Evolutionary conservation across 2,329 filamentous ascomycete genomes (phyloP), one percentile per base, ranked within the genome.

Genomic region (Pyrenochaeta sp.): DNA sequence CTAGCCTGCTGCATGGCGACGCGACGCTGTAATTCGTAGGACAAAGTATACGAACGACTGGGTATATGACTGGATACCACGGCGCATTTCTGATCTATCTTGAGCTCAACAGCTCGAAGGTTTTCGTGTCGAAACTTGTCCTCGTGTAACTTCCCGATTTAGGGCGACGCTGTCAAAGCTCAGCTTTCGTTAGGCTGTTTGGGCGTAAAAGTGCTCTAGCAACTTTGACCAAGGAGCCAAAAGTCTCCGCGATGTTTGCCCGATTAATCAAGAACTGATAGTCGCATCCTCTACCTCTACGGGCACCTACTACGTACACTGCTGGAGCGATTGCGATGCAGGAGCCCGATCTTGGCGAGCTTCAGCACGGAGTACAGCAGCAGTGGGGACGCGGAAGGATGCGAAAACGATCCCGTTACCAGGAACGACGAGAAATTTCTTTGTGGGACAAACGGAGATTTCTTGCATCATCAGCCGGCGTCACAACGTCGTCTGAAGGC

Each of bases 371-470:
- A 28, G 40, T 47, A 60, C 57, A 45, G 30, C 53, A 56, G 46
- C 40, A 53, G 35, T 46, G 35, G 30, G 46, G 38, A 36, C 39
- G 44, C 51, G 44, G 46, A 46, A 53, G 34, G 37, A 46, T 48
- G 45, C 41, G 41, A 44, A 45, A 41, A 34, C 6, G 31, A 43
- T 41, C 46, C 49, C 30, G 35, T 32, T 48, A 51, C 44, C 47
- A 43, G 51, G 53, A 50, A 53, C 45, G 35, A 52, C 36, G 17
- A 35, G 41, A 44, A 44, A 44, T 44, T 32, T 47, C 29, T 8
- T 55, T 41, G 54, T 62, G 44, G 36, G 42, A 61, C 60, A 39
- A 48, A 43, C 40, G 48, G 52, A 40, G 40, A 47, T 30, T 3
- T 30, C 14, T 14, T 30, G 27, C 11, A 6, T 8, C 11, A 17